These are phyloP conservation scores for Cairneyella variabilis DNA, from an alignment of 495 filamentous ascomycete species.

Conservation along the genomic window DNA sequence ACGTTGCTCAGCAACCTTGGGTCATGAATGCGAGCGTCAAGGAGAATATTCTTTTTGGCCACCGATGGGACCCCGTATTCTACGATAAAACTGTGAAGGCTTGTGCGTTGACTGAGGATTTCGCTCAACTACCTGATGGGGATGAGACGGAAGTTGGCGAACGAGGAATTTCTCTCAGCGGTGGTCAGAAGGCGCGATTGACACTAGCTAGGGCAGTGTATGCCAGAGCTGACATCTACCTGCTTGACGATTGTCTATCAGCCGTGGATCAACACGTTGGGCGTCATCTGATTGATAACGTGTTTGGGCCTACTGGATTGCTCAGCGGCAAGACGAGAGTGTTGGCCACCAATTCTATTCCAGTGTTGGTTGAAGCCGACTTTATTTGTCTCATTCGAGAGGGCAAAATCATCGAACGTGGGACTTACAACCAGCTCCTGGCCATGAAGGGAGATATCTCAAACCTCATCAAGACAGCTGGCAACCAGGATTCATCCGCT, in stretches of 20 bases:
- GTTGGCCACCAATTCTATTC: constrained; percentile 93
- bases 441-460: constrained; percentile 91
- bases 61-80: constrained; percentile 90
- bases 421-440: constrained; percentile 84
- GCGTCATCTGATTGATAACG: constrained; percentile 87
- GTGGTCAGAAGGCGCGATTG: constrained; percentile 92
- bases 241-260: constrained; percentile 90
- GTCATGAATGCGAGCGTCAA: constrained; percentile 97
- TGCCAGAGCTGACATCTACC: constrained; percentile 92
- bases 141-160: constrained; percentile 97
- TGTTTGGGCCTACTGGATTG: constrained; percentile 81
- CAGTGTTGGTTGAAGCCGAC: constrained; percentile 82
- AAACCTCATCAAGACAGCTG: constrained; percentile 75
- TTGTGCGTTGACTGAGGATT: constrained; percentile 89
- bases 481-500: constrained; percentile 56
- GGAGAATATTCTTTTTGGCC: constrained; percentile 96
- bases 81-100: constrained; percentile 93
- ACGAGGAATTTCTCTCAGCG: constrained; percentile 93
- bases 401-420: constrained; percentile 79
- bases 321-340: constrained; percentile 85
- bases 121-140: constrained; percentile 88
- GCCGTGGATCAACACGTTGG: constrained; percentile 98
- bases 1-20: constrained; percentile 90
- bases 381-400: constrained; percentile 80
- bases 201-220: constrained; percentile 97